These are phyloP conservation scores for Beauveria varroae DNA, from an alignment of 2,329 filamentous ascomycete species.

Conservation along the genomic window DNA sequence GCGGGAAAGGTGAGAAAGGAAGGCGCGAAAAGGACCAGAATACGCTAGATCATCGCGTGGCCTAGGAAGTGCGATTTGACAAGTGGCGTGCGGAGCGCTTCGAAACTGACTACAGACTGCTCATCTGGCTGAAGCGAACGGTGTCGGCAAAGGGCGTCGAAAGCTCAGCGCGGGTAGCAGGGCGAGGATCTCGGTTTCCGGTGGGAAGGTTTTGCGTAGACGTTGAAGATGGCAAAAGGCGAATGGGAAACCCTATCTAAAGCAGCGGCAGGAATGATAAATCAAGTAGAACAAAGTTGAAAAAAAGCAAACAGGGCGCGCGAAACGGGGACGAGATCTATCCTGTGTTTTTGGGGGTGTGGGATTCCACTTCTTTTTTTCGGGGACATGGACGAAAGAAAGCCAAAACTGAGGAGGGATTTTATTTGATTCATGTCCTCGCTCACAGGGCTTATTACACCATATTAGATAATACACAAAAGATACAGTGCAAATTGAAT, in stretches of 20 bases:
- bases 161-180: neutral
- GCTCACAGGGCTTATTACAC: no score
- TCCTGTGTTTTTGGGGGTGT: neutral
- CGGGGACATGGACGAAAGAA: neutral
- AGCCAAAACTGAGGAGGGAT: neutral
- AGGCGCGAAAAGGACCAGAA: neutral
- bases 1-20: neutral
- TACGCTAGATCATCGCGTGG: slow-evolving; percentile 12
- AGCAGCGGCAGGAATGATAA: no score
- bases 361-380: slow-evolving; percentile 9
- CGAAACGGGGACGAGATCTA: slow-evolving; percentile 9
- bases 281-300: slow-evolving; percentile 12
- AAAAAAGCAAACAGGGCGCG: neutral
- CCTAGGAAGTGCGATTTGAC: neutral
- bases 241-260: neutral
- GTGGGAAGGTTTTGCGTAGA: neutral
- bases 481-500: no score
- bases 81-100: neutral
- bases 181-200: neutral
- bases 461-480: no score
- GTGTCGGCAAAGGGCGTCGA: neutral
- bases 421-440: no score
- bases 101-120: neutral
- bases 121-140: neutral
- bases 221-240: neutral